These are phyloP conservation scores for Kodamaea alishanica DNA, from an alignment of 1,139 yeast genomes.

Conservation along the genomic window DNA sequence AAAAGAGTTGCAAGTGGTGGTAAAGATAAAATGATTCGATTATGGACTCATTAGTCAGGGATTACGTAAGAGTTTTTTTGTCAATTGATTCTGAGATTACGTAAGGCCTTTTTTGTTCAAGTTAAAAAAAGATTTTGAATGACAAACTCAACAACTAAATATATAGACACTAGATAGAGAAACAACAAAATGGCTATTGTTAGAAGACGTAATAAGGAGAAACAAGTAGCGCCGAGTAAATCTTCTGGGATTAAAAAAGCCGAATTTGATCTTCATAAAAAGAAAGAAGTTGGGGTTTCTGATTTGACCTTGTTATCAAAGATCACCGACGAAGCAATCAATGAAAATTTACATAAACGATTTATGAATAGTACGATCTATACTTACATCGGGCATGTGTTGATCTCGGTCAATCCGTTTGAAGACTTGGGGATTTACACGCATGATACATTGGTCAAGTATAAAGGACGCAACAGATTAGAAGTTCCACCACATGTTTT, in stretches of 20 bases:
- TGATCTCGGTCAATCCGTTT: slow-evolving; percentile 95
- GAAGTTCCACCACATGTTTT: slow-evolving; percentile 99
- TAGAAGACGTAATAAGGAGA: slow-evolving; percentile 62
- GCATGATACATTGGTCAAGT: slow-evolving; percentile 64
- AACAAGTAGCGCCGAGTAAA: slow-evolving; percentile 54
- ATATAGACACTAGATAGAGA: not conserved
- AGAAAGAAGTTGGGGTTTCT: slow-evolving; percentile 95
- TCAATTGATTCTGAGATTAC: too few relatives aligned
- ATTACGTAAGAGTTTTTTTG: too few relatives aligned
- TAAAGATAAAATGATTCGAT: slow-evolving; percentile 86
- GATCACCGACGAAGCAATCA: slow-evolving; percentile 88
- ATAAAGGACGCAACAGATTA: slow-evolving; percentile 86
- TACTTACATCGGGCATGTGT: slow-evolving; percentile 82
- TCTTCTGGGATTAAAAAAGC: slow-evolving; percentile 80
- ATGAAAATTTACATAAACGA: slow-evolving; percentile 84
- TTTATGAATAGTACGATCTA: slow-evolving; percentile 88
- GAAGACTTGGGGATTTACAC: slow-evolving; percentile 95
- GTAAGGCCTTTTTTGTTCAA: too few relatives aligned
- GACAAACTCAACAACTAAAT: not conserved
- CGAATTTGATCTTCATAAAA: slow-evolving; percentile 80
- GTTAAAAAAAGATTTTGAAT: too few relatives aligned
- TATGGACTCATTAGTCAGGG: slow-evolving; percentile 90
- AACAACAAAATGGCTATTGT: slow-evolving; percentile 60
- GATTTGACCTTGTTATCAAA: slow-evolving; percentile 87
- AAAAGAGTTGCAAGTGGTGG: slow-evolving; percentile 93